A percentile compares a stretch with the other conserved stretches of the same genome.
These are phyloP conservation scores for Pythium angustatum DNA, from an alignment of 352 stramenopile genomes.

Conservation along the genomic window DNA sequence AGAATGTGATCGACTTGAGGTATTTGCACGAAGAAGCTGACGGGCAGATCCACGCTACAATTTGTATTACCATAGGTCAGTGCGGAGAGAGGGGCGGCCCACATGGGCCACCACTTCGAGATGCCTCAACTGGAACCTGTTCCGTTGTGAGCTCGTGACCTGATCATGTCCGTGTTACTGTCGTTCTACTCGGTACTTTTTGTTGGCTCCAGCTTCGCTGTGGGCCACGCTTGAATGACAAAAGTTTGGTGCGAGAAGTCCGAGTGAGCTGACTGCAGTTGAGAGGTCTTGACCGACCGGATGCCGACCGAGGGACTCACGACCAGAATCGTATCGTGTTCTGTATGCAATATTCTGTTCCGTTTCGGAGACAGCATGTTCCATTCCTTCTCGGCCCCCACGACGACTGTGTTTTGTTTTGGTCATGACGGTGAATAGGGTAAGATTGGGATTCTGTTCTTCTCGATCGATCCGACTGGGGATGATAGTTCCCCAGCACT, in stretches of 20 bases:
- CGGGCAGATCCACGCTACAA: neutral
- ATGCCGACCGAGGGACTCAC: constrained; percentile 17
- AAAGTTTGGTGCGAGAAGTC: neutral
- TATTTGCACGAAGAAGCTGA: too few species aligned
- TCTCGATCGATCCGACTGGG: constrained; percentile 5
- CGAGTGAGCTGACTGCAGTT: neutral
- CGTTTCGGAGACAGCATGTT: constrained; percentile 20
- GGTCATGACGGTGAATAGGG: too few species aligned
- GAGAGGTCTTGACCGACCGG: constrained; percentile 10
- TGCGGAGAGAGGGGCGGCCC: neutral
- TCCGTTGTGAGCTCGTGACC: too few species aligned
- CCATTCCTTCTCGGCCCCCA: constrained; percentile 1
- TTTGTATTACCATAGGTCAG: constrained; percentile 8
- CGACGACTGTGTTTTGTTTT: constrained; percentile 8
- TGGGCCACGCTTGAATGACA: neutral
- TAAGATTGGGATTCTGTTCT: neutral
- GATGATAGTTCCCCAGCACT: too few species aligned
- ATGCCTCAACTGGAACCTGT: neutral
- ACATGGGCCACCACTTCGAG: neutral
- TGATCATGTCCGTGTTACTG: too few species aligned
- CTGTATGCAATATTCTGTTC: constrained; percentile 25
- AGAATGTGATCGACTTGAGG: neutral
- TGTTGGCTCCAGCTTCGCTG: too few species aligned
- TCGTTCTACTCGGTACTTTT: too few species aligned
- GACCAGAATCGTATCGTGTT: constrained; percentile 19